A percentile compares a stretch with the other conserved stretches of the same genome.
Evolutionary conservation across 164 flowering plant genomes (phyloP).

Genomic region (Vitis riparia): DNA sequence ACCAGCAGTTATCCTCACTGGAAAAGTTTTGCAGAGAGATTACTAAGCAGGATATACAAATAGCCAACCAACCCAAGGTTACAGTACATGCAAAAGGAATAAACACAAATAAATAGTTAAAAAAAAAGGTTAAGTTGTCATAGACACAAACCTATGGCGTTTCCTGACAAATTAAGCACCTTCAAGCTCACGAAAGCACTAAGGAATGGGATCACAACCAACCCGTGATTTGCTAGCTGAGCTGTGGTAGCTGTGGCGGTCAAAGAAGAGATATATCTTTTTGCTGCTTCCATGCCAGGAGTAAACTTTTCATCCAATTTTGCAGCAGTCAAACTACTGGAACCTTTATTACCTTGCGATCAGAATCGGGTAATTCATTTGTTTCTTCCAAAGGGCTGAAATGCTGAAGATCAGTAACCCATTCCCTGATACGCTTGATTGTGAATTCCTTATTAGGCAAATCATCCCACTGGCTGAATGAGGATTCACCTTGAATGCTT

Average conservation of each 20-base stretch:
- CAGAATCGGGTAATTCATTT: constrained; percentile 28
- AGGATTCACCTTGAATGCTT: constrained; percentile 35
- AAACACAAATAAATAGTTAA: background rate
- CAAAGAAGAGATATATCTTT: constrained; percentile 72
- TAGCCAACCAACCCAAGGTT: background rate
- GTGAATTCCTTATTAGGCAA: constrained; percentile 56
- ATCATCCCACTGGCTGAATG: constrained; percentile 32
- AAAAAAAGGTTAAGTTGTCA: background rate
- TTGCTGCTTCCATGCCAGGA: constrained; percentile 77
- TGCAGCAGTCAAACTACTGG: constrained; percentile 21
- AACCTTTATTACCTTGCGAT: constrained; percentile 27
- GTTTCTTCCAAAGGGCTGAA: constrained; percentile 49
- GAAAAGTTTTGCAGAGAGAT: constrained; percentile 13
- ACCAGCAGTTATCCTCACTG: constrained; percentile 88
- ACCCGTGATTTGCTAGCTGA: constrained; percentile 84
- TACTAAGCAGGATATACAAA: background rate
- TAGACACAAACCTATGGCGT: constrained; percentile 62
- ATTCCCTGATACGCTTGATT: constrained; percentile 75
- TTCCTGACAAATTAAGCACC: constrained; percentile 86
- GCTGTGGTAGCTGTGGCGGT: constrained; percentile 65
- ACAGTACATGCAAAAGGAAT: background rate
- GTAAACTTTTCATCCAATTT: constrained; percentile 46
- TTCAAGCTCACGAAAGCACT: constrained; percentile 70
- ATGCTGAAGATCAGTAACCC: constrained; percentile 77
- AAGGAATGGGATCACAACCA: constrained; percentile 80